Percentiles rank a stretch among this genome's conserved stretches.
Evolutionary conservation across 176 grass and related monocot genomes (phyloP).

Genomic region (Musa troglodytarum): DNA sequence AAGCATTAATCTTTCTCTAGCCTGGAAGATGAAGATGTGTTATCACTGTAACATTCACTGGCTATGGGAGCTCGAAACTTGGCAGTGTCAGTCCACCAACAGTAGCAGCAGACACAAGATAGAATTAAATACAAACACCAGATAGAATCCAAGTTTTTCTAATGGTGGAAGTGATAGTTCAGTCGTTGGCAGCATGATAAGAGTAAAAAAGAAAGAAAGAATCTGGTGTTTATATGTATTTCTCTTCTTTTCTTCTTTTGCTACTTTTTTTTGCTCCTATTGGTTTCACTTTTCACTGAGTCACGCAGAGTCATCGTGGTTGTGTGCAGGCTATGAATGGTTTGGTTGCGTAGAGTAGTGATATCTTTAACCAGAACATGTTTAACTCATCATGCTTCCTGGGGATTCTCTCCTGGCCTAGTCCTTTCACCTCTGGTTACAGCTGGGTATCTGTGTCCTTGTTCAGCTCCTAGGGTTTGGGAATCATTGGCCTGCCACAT

Average conservation of each 20-base stretch:
- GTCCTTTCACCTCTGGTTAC: slow-evolving; percentile 29
- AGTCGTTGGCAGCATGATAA: too few species aligned
- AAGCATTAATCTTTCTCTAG: background rate
- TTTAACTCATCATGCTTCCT: background rate
- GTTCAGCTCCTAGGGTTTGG: slow-evolving; percentile 1
- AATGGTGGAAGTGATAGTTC: too few species aligned
- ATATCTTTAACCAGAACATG: slow-evolving; percentile 7
- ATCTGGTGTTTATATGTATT: too few species aligned
- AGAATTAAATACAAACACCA: too few species aligned
- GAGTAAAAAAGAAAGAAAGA: too few species aligned
- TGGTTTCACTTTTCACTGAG: slow-evolving; percentile 11
- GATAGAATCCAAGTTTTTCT: background rate
- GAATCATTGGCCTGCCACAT: background rate
- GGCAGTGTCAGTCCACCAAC: too few species aligned
- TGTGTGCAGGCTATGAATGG: background rate
- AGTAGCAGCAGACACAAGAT: too few species aligned
- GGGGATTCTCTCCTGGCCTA: slow-evolving; percentile 4
- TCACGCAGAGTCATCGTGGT: slow-evolving; percentile 16
- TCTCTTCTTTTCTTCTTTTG: too few species aligned
- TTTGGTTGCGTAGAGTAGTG: slow-evolving; percentile 6
- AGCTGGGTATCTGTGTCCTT: slow-evolving; percentile 23
- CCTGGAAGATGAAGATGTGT: too few species aligned
- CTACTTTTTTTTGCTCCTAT: too few species aligned
- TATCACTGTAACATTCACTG: too few species aligned
- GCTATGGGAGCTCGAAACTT: too few species aligned